Evolutionary conservation across 2,329 filamentous ascomycete genomes (phyloP).

Genomic region (Cladosporium phlei): DNA sequence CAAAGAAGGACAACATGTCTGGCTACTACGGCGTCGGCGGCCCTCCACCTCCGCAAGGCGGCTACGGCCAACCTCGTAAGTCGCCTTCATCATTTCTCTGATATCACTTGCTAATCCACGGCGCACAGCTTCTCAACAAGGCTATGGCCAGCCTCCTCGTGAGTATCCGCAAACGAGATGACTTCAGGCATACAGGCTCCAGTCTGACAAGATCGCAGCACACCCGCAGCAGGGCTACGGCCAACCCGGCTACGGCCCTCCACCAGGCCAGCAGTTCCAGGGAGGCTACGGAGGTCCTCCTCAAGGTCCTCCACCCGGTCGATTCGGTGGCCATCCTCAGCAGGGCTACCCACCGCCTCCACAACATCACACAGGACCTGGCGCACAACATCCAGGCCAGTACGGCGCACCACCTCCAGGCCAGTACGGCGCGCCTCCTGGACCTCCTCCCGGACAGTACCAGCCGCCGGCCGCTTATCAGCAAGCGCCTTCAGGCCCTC

Average conservation of each 20-base stretch:
- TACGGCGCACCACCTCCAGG: neutral
- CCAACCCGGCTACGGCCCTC: conserved; percentile 15
- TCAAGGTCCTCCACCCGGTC: conserved; percentile 18
- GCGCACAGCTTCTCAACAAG: neutral
- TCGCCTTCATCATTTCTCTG: neutral
- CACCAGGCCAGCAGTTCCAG: conserved; percentile 10
- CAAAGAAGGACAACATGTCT: conserved; percentile 12
- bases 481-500: conserved; percentile 35
- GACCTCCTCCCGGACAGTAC: conserved; percentile 20
- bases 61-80: conserved; percentile 12
- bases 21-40: conserved; percentile 16
- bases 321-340: conserved; percentile 17
- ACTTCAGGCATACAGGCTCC: neutral
- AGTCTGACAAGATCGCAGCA: neutral
- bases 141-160: neutral
- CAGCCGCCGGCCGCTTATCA: conserved; percentile 15
- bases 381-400: conserved; percentile 19
- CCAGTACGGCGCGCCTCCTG: conserved; percentile 17
- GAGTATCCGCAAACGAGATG: conserved; percentile 12
- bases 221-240: conserved; percentile 19
- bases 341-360: too few species aligned
- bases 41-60: conserved; percentile 14
- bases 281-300: neutral
- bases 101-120: neutral
- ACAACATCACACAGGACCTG: too few species aligned